A percentile compares a stretch with the other conserved stretches of the same genome.
Conservation (phyloP, 169 alveolate genomes). For the Cryptosporidium meleagridis region DNA sequence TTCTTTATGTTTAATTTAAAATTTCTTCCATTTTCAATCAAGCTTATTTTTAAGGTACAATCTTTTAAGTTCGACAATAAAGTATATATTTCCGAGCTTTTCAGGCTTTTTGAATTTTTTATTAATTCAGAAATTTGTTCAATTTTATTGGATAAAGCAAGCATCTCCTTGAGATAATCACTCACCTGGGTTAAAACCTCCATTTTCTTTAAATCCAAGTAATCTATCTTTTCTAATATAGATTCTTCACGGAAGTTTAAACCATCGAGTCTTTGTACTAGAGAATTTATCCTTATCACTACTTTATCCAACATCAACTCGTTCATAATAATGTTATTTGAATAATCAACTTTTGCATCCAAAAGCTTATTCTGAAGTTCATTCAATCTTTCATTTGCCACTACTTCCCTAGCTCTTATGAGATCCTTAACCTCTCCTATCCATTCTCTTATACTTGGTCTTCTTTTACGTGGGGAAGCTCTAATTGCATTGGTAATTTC, state of each 20-base stretch:
- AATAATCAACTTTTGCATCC: slow-evolving; percentile 26
- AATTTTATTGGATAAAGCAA: neutral
- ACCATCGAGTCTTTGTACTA: neutral
- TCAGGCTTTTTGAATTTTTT: neutral
- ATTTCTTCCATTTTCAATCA: neutral
- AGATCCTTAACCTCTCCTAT: slow-evolving; percentile 3
- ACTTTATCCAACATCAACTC: slow-evolving; percentile 8
- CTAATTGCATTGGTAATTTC: slow-evolving; percentile 1
- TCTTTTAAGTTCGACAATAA: neutral
- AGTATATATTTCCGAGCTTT: slow-evolving; percentile 24
- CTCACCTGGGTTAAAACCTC: neutral
- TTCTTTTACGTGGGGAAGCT: neutral
- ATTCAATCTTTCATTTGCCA: neutral
- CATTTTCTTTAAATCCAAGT: neutral
- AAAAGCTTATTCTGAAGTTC: slow-evolving; percentile 6
- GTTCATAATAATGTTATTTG: neutral
- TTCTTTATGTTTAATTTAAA: slow-evolving; percentile 7
- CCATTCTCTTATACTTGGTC: slow-evolving; percentile 32
- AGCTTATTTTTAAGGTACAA: neutral
- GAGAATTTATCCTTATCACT: neutral
- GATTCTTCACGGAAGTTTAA: slow-evolving; percentile 30
- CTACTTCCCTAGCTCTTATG: neutral
- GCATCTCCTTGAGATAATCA: neutral
- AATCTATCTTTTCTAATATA: slow-evolving; percentile 15
- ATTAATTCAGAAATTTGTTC: slow-evolving; percentile 4